Percentiles rank a stretch among this genome's conserved stretches.
Evolutionary conservation across 2,329 filamentous ascomycete genomes (phyloP).

Genomic region (Neopestalotiopsis clavispora): DNA sequence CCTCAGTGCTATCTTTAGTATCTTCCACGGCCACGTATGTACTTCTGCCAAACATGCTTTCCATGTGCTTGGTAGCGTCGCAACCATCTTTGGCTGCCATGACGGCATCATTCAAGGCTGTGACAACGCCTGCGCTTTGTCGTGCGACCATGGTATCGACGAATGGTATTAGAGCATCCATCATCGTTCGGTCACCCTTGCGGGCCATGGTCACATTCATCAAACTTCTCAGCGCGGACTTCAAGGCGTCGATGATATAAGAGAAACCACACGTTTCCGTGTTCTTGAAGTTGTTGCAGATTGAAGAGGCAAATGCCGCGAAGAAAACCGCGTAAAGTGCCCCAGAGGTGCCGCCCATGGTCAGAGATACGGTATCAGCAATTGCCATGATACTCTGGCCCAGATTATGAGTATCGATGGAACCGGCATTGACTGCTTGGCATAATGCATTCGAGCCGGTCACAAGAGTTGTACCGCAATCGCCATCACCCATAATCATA

Average conservation of each 20-base stretch:
- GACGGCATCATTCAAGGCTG: too few species aligned
- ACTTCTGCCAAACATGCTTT: too few species aligned
- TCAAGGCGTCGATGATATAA: neutral
- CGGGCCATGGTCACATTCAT: neutral
- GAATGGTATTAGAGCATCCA: slow-evolving; percentile 5
- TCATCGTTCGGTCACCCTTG: neutral
- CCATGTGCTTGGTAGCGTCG: too few species aligned
- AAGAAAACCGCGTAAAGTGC: slow-evolving; percentile 4
- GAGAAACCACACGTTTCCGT: neutral
- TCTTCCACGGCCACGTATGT: too few species aligned
- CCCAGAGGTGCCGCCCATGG: slow-evolving; percentile 7
- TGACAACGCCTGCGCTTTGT: too few species aligned
- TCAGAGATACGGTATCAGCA: neutral
- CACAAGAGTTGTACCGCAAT: neutral
- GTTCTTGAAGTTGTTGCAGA: neutral
- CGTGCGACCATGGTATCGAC: too few species aligned
- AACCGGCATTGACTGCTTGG: neutral
- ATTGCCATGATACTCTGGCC: too few species aligned
- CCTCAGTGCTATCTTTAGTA: too few species aligned
- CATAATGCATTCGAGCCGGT: too few species aligned
- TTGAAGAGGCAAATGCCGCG: neutral
- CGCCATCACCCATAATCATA: neutral
- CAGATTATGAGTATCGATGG: neutral
- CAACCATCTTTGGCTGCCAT: too few species aligned
- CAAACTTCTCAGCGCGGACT: neutral